phyloP scores from a whole-genome alignment of 2,329 filamentous ascomycete species.

The Monilinia laxa region DNA sequence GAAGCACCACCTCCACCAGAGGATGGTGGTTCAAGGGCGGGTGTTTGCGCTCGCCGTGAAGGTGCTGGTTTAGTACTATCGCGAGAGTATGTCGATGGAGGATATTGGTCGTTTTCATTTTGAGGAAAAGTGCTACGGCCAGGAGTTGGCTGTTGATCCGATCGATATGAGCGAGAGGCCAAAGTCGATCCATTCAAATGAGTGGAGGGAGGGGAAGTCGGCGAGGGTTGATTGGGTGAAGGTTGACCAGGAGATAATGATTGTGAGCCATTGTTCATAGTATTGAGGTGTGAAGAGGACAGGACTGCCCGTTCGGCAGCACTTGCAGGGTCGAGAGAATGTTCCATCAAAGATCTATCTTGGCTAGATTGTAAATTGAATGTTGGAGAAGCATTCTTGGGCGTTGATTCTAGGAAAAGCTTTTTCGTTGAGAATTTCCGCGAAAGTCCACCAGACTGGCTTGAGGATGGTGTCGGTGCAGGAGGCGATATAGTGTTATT shows the following conservation, averaged over 20 bases:
- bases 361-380: constrained; percentile 52
- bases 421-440: constrained; percentile 76
- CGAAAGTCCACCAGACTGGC: constrained; percentile 57
- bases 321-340: constrained; percentile 65
- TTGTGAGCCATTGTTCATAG: constrained; percentile 64
- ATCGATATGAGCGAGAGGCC: constrained; percentile 60
- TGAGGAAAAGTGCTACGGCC: constrained; percentile 56
- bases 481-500: constrained; percentile 53
- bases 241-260: constrained; percentile 55
- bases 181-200: constrained; percentile 46
- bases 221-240: constrained; percentile 68
- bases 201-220: constrained; percentile 59
- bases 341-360: constrained; percentile 63
- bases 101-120: constrained; percentile 44
- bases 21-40: constrained; percentile 59
- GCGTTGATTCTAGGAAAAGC: constrained; percentile 66
- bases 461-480: constrained; percentile 55
- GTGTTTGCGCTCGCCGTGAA: constrained; percentile 60
- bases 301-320: constrained; percentile 66
- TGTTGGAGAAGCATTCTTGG: constrained; percentile 76
- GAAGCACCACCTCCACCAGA: constrained; percentile 50
- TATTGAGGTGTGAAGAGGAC: constrained; percentile 67
- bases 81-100: constrained; percentile 37
- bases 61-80: constrained; percentile 40
- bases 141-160: constrained; percentile 52